Evolutionary conservation across 768 basidiomycete species (phyloP).

Genomic region (Phylloporus sp.): DNA sequence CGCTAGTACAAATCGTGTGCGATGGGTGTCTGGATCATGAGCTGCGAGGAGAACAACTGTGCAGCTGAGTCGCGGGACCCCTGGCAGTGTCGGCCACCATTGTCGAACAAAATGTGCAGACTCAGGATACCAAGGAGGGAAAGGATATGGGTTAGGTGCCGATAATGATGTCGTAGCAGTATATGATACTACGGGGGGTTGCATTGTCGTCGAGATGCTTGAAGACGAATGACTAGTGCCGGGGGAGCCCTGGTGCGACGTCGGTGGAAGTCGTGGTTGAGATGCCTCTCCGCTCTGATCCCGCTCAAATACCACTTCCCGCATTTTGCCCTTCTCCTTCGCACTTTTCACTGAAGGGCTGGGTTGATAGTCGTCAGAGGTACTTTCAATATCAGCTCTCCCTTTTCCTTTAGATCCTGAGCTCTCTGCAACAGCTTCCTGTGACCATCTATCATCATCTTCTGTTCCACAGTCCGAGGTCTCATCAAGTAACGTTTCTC

Average conservation of each 20-base stretch:
- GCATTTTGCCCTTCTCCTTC: slow-evolving; percentile 22
- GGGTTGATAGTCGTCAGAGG: slow-evolving; percentile 8
- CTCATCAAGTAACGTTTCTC: slow-evolving; percentile 1
- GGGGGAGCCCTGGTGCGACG: slow-evolving; percentile 9
- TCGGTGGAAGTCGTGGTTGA: slow-evolving; percentile 6
- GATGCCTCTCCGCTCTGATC: slow-evolving; percentile 9
- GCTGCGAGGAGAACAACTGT: slow-evolving; percentile 66
- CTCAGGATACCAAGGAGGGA: slow-evolving; percentile 68
- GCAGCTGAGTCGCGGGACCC: slow-evolving; percentile 64
- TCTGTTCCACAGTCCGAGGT: slow-evolving; percentile 11
- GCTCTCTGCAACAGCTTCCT: slow-evolving; percentile 16
- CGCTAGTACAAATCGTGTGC: slow-evolving; percentile 60
- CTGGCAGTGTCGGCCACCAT: slow-evolving; percentile 71
- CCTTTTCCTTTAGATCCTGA: slow-evolving; percentile 25
- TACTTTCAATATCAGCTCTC: slow-evolving; percentile 17
- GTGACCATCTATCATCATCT: slow-evolving; percentile 22
- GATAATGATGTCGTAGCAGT: neutral
- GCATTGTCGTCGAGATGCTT: slow-evolving; percentile 1
- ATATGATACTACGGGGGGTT: neutral
- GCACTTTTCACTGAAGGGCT: slow-evolving; percentile 7
- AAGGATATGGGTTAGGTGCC: slow-evolving; percentile 58
- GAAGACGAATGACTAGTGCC: slow-evolving; percentile 5
- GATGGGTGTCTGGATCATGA: slow-evolving; percentile 58
- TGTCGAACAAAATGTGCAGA: slow-evolving; percentile 75
- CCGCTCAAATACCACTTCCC: slow-evolving; percentile 11